These are phyloP conservation scores for Neurospora sp. DNA, from an alignment of 495 filamentous ascomycete species.

Conservation along the genomic window DNA sequence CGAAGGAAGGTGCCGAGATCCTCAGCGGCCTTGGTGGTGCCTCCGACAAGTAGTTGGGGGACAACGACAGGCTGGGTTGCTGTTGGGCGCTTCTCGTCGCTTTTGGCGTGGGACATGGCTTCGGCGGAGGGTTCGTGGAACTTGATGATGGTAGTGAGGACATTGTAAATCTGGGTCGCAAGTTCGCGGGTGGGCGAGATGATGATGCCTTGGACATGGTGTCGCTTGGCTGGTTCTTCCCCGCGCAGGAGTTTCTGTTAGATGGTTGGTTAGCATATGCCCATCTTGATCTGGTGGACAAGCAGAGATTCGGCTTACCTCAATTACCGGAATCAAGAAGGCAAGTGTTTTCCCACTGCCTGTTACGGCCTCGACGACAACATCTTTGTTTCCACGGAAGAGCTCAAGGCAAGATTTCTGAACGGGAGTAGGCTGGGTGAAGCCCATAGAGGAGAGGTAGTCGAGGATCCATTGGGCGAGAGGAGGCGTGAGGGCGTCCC, in stretches of 20 bases:
- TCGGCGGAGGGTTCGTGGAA: constrained; percentile 76
- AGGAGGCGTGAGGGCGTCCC: constrained; percentile 57
- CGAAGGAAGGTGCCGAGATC: constrained; percentile 76
- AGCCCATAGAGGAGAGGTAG: constrained; percentile 75
- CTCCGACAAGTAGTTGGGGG: constrained; percentile 81
- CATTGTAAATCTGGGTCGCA: constrained; percentile 78
- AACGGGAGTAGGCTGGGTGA: constrained; percentile 82
- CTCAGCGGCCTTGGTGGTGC: constrained; percentile 70
- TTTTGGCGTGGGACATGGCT: constrained; percentile 36
- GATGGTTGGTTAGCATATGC: background rate
- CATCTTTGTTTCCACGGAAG: constrained; percentile 89
- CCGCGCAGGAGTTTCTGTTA: constrained; percentile 53
- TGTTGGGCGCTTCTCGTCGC: constrained; percentile 42
- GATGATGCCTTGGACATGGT: constrained; percentile 83
- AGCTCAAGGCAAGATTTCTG: constrained; percentile 90
- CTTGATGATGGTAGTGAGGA: constrained; percentile 63
- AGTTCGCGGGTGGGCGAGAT: constrained; percentile 90
- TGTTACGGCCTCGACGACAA: constrained; percentile 94
- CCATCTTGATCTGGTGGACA: no score
- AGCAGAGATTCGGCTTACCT: constrained; percentile 23
- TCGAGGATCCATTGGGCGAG: constrained; percentile 89
- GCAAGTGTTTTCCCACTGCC: constrained; percentile 92
- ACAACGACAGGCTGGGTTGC: constrained; percentile 50
- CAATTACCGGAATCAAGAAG: constrained; percentile 81
- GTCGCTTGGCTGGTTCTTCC: constrained; percentile 67